phyloP scores from a whole-genome alignment of 495 filamentous ascomycete genomes.

The Aspergillus egyptiacus region DNA sequence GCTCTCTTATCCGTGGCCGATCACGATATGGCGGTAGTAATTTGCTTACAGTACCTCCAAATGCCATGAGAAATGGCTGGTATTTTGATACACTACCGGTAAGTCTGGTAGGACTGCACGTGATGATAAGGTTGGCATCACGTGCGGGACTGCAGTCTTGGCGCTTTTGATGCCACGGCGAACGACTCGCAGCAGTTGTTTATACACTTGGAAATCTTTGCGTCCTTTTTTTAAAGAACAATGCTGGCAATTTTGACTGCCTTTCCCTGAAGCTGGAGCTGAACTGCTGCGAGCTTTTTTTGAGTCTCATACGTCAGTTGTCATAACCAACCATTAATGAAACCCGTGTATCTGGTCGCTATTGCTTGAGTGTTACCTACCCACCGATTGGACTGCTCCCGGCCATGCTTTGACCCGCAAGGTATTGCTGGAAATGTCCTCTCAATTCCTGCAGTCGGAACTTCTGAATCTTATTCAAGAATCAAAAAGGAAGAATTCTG shows the following conservation, averaged over 20 bases:
- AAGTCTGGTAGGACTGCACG: conserved; percentile 11
- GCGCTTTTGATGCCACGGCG: conserved; percentile 32
- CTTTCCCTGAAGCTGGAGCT: neutral
- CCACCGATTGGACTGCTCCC: conserved; percentile 12
- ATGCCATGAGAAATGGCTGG: neutral
- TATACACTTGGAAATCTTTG: conserved; percentile 3
- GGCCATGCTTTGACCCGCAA: conserved; percentile 33
- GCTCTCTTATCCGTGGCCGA: neutral
- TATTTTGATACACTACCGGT: neutral
- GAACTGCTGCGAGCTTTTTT: neutral
- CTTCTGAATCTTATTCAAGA: conserved; percentile 90
- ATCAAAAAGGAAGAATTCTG: conserved; percentile 85
- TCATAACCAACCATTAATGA: conserved; percentile 11
- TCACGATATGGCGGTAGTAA: conserved; percentile 4
- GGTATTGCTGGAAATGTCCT: conserved; percentile 62
- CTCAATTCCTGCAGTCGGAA: conserved; percentile 84
- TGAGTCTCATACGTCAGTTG: neutral
- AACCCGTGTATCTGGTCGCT: conserved; percentile 14
- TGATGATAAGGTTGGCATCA: conserved; percentile 27
- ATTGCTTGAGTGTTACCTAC: conserved; percentile 7
- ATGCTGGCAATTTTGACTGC: neutral
- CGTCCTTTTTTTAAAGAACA: neutral
- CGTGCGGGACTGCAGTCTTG: conserved; percentile 39
- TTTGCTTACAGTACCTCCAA: conserved; percentile 1
- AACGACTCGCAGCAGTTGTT: neutral